Evolutionary conservation across 257 asterid genomes (phyloP).

Genomic region (Forsythia suspensa): DNA sequence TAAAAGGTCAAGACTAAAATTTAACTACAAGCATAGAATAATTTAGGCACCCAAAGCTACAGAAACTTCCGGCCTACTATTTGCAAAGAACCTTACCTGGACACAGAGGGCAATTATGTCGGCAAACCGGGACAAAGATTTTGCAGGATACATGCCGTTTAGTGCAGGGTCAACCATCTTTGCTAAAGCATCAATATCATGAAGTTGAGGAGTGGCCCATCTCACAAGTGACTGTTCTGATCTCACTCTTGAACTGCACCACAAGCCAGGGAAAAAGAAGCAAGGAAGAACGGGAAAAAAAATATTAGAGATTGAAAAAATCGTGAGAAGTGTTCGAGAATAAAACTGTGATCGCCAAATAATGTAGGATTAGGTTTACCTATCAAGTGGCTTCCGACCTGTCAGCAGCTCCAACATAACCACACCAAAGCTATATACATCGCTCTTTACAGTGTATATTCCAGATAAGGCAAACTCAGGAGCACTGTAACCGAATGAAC

Average conservation of each 20-base stretch:
- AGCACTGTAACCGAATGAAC: constrained; percentile 92
- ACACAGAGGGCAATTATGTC: constrained; percentile 92
- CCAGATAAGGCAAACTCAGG: constrained; percentile 99
- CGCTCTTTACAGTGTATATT: constrained; percentile 88
- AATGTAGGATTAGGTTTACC: constrained; percentile 42
- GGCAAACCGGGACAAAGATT: constrained; percentile 95
- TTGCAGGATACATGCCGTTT: constrained; percentile 97
- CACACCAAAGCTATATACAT: constrained; percentile 94
- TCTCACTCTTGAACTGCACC: constrained; percentile 74
- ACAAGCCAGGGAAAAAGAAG: constrained; percentile 6
- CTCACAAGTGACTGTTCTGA: constrained; percentile 95
- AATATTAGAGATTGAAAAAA: neutral
- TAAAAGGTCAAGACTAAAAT: neutral
- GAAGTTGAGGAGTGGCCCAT: constrained; percentile 99
- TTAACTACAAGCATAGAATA: neutral
- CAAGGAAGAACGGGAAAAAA: neutral
- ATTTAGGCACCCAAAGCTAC: neutral
- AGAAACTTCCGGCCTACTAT: no score
- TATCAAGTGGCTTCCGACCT: constrained; percentile 97
- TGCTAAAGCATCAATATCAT: constrained; percentile 93
- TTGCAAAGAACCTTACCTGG: constrained; percentile 54
- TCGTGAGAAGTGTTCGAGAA: constrained; percentile 6
- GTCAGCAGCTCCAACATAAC: constrained; percentile 97
- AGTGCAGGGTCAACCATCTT: constrained; percentile 93
- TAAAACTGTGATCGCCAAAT: neutral